These are phyloP conservation scores for Puccinia horiana DNA, from an alignment of 1,284 basidiomycete genomes.

Conservation along the genomic window DNA sequence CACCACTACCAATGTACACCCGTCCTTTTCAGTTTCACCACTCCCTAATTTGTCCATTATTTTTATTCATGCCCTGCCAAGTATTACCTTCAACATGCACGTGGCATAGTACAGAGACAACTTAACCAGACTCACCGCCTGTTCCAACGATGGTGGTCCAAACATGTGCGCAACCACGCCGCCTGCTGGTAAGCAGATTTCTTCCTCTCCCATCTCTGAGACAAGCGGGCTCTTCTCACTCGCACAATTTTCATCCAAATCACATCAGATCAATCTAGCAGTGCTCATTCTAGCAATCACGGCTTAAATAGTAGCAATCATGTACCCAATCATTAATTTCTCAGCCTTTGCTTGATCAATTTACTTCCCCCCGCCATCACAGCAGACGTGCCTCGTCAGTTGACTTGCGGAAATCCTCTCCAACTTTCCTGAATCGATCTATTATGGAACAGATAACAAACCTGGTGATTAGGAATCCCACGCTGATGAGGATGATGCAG, in stretches of 20 bases:
- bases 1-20: too few species aligned
- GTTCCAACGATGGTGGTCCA: too few species aligned
- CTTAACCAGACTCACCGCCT: too few species aligned
- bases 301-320: neutral
- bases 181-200: neutral
- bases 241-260: neutral
- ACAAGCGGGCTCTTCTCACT: neutral
- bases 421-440: constrained; percentile 64
- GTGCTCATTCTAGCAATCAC: constrained; percentile 13
- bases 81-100: too few species aligned
- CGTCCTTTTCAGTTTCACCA: too few species aligned
- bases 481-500: constrained; percentile 55
- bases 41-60: too few species aligned
- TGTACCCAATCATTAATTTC: neutral
- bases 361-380: constrained; percentile 21
- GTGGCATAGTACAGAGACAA: too few species aligned
- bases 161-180: too few species aligned
- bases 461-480: constrained; percentile 76
- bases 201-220: neutral
- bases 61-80: too few species aligned
- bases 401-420: constrained; percentile 19
- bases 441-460: constrained; percentile 71
- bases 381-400: constrained; percentile 28
- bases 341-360: constrained; percentile 10
- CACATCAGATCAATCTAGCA: neutral